Evolutionary conservation across 495 filamentous ascomycete species (phyloP), one percentile per base, ranked within the genome.

Genomic region (Aspergillus saccharolyticus): DNA sequence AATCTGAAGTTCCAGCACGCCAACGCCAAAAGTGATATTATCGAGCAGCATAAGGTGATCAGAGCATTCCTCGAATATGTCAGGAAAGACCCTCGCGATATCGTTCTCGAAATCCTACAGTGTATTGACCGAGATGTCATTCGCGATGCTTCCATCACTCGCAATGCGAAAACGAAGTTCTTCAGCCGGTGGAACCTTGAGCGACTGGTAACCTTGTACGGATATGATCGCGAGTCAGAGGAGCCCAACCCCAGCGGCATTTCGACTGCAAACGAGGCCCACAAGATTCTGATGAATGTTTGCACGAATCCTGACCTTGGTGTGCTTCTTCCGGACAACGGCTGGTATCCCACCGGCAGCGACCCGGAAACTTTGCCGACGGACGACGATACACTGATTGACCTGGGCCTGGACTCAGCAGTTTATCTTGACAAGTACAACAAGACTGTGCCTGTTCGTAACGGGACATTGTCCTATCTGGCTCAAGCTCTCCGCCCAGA

Each of bases 401-500:
- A 89, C 56, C 69, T 89, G 44, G 88, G 85, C 0, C 73, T 93
- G 7, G 87, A 91, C 60, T 83, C 81, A 42, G 70, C 75, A 5
- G 78, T 81, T 2, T 88, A 85, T 75, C 82, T 85, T 64, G 81
- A 85, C 64, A 87, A 81, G 51, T 89, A 83, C 63, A 77, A 75
- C 28, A 78, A 80, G 18, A 77, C 81, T 3, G 76, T 89, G n/a
- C 84, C 87, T 12, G 82, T 96, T 1, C 80, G 85, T 22, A 97
- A 96, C 58, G 81, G 75, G 16, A 84, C 81, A 1, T 69, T 98
- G 18, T 85, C 87, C 3, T 81, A 85, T 22, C 89, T 97, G 57
- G 78, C 89, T 8, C 85, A 86, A 60, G 82, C 75, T n/a, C 79
- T 99, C 42, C 86, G 89, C 20, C 92, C 95, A 5, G 90, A 94